Base-by-base conservation (phyloP, 306 rosid genomes). In the Echinosophora koreensis region DNA sequence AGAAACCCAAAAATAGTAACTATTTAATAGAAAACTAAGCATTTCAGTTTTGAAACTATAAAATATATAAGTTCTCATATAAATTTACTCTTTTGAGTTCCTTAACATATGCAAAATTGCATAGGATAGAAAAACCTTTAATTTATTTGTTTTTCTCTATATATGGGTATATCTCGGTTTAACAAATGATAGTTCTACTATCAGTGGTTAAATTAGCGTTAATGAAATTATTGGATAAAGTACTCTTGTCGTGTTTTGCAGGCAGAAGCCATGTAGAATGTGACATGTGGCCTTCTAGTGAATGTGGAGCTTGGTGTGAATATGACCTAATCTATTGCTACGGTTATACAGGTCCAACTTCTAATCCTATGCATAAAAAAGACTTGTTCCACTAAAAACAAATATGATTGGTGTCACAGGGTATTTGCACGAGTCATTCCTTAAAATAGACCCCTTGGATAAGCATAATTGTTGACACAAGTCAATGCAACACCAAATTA, bases 241-340 rank as follows among this genome's bases (percentile, higher is more conserved):
- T 47, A 15, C 49, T 44, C 12, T 16, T 46, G 52, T 63, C 44
- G 38, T 28, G 16, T 60, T 51, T 44, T 11, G 14, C 35, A 50
- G 39, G 34, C 37, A 9, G 15, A 37, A 61, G 66, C 15, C 30
- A 28, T 65, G 38, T 71, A 52, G 69, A 60, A 16, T 63, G 56
- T 39, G 77, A 79, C 84, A 71, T 71, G 69, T 87, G 88, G 88
- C 83, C 88, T 76, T 79, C 88, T 84, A 14, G n/a, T 62, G 28
- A 74, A 79, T 84, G 72, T 42, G 63, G 35, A 28, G 51, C 58
- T 14, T 60, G 10, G 18, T 32, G 39, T 60, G 42, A 60, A 12
- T 60, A 60, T 18, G 74, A 52, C 70, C 30, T 44, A 28, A 84
- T 18, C 8, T 17, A 55, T 55, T 55, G 61, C 61, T 22, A 27